These are phyloP conservation scores for Phytophthora pistaciae DNA, from an alignment of 352 stramenopile species.

Conservation along the genomic window DNA sequence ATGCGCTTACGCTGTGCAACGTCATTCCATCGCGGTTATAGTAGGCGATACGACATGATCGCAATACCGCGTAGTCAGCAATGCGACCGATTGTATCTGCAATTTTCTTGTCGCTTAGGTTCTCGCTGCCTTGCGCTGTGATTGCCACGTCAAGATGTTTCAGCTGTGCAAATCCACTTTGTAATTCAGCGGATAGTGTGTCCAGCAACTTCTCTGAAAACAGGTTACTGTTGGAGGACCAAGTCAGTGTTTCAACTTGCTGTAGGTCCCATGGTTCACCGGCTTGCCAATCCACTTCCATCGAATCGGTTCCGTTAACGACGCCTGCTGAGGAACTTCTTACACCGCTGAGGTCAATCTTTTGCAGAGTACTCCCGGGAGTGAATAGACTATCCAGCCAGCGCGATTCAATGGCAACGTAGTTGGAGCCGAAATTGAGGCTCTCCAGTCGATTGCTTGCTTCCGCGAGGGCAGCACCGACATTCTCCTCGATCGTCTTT, in stretches of 20 bases:
- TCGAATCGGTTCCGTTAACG: constrained; percentile 5
- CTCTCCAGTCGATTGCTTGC: constrained; percentile 47
- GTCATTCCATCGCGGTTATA: constrained; percentile 10
- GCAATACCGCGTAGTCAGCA: constrained; percentile 35
- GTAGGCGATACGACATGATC: constrained; percentile 26
- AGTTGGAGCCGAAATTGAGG: constrained; percentile 72
- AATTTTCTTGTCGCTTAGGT: constrained; percentile 15
- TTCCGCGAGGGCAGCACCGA: constrained; percentile 45
- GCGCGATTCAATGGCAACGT: constrained; percentile 41
- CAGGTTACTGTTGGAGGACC: constrained; percentile 22
- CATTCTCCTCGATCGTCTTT: constrained; percentile 17
- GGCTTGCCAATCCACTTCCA: constrained; percentile 37
- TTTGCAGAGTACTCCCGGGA: constrained; percentile 54
- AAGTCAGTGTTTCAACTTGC: constrained; percentile 49
- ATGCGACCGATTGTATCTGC: constrained; percentile 30
- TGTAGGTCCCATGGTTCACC: constrained; percentile 56
- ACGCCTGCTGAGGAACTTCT: constrained; percentile 9
- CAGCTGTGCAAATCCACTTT: constrained; percentile 58
- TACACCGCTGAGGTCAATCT: constrained; percentile 34
- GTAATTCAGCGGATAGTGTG: constrained; percentile 54
- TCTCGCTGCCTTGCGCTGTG: constrained; percentile 7
- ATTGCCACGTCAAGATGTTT: constrained; percentile 58
- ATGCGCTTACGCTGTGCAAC: constrained; percentile 23
- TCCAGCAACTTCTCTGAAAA: constrained; percentile 43
- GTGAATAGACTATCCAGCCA: constrained; percentile 70